Base-by-base conservation (phyloP, 306 rosid genomes). In the Rubus idaeus region DNA sequence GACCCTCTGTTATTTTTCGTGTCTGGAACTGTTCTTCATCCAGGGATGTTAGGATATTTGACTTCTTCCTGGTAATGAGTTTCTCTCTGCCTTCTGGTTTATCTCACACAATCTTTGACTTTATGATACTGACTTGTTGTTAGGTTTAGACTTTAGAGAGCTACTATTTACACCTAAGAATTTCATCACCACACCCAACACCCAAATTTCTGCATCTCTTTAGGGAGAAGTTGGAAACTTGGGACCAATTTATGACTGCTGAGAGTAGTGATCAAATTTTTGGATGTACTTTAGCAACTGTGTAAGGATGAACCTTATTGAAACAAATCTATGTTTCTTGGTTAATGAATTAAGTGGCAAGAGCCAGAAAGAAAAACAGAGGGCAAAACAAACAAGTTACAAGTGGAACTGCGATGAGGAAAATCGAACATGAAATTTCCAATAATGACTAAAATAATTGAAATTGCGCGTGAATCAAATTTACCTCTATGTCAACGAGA, bases 31-130 rank as follows among this genome's bases (percentile, higher is more conserved):
- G 16, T 55, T 67, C 39, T 26, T 52, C 26, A 78, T 71, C 77
- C 60, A 60, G 52, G 82, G 63, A 61, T 79, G 56, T 61, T 55
- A 64, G 52, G 58, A 49, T 51, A 30, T 68, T 45, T 51, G 21
- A 76, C 3, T 78, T 57, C 52, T 39, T 77, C 55, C 72, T 76
- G 77, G 65, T 40, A 57, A 52, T 82, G 78, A 65, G 68, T 23
- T 75, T 79, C 65, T 67, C 80, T 65, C 75, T 83, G 75, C 78
- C 64, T 60, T 60, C 56, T 57, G 40, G 52, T 26, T 42, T 62
- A 37, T 14, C 16, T 30, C 58, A 70, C 42, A 26, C 62, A 70
- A 67, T 44, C 4, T 17, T n/a, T 2, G 30, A 18, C 52, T 67
- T n/a, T 10, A 20, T 70, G 74, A 49, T 16, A 62, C 12, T 62